These are phyloP conservation scores for Podospora conica DNA, from an alignment of 495 filamentous ascomycete species.

Conservation along the genomic window DNA sequence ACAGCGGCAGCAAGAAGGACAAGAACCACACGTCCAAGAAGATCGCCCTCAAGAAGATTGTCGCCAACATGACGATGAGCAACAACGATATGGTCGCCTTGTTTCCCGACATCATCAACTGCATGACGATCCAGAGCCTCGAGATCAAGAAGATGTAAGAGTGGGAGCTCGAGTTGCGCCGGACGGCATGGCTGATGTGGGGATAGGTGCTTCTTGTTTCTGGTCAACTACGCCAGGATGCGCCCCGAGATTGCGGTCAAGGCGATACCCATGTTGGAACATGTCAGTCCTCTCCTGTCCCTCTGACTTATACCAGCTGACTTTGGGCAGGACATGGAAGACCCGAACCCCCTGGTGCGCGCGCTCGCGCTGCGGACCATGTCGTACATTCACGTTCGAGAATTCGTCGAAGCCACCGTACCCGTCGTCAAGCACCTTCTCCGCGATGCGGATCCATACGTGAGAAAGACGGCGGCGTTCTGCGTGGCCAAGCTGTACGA, in stretches of 20 bases:
- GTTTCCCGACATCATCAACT: constrained; percentile 89
- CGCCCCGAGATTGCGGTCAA: constrained; percentile 93
- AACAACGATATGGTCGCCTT: constrained; percentile 99
- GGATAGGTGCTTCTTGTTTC: constrained; percentile 88
- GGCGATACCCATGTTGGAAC: constrained; percentile 79
- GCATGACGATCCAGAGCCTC: constrained; percentile 87
- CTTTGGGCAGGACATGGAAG: constrained; percentile 75
- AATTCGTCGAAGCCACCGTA: constrained; percentile 90
- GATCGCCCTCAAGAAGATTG: constrained; percentile 98
- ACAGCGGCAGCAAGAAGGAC: constrained; percentile 93
- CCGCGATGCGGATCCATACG: constrained; percentile 86
- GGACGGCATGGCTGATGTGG: constrained; percentile 13
- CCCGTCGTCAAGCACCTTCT: constrained; percentile 77
- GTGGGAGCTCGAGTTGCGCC: neutral
- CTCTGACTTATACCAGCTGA: neutral
- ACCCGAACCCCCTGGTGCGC: constrained; percentile 85
- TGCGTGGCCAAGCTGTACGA: constrained; percentile 98
- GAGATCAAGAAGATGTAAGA: constrained; percentile 99
- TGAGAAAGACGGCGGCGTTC: constrained; percentile 94
- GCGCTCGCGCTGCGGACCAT: constrained; percentile 91
- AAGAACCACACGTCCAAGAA: constrained; percentile 97
- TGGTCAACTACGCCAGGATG: constrained; percentile 94
- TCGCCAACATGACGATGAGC: constrained; percentile 99
- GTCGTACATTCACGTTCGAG: constrained; percentile 93
- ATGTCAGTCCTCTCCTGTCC: constrained; percentile 46